Evolutionary conservation across 495 filamentous ascomycete genomes (phyloP), one percentile per base, ranked within the genome.

Genomic region (Penicillium verhagenii): DNA sequence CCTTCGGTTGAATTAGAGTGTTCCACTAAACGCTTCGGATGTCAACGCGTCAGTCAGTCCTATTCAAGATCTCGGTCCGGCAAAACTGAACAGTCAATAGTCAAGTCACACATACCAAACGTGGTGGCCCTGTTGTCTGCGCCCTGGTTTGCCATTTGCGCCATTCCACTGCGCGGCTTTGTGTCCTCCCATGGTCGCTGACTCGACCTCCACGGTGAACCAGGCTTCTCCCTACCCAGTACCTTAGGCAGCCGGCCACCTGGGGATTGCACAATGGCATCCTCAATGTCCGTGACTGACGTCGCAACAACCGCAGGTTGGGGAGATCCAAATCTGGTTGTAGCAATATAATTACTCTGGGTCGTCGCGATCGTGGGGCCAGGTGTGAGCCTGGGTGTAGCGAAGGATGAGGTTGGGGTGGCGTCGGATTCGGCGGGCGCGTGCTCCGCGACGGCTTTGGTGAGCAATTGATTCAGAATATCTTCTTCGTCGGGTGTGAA

Each of bases 11-110:
- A 78, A 59, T 53, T 52, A 37, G 70, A 70, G 45, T 76, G 78
- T 63, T 82, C 85, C 65, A 88, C 87, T 90, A 86, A 69, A 67
- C 79, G 83, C 83, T 89, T 78, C 60, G 65, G 51, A 62, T 44
- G 75, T 82, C 74, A 81, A 72, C 52, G 33, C 47, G 65, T 87
- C 77, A 87, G 82, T 68, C 60, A 87, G 82, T 68, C 60, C 46
- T 58, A 49, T 28, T 14, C 50, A 4, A 35, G 8, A 45, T 28
- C 9, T 28, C 6, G 10, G 35, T 38, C 19, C 20, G 3, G 16
- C 11, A 1, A 28, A 1, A 28, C 1, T 8, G 43, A 37, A 18
- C n/a, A 33, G 33, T 33, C 6, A 28, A 50, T 45, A 40, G 3
- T 33, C 33, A 47, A n/a, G 31, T 48, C 28, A 40, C 29, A 43